phyloP scores from a whole-genome alignment of 1,284 basidiomycete genomes.

The Rhodofomes roseus region DNA sequence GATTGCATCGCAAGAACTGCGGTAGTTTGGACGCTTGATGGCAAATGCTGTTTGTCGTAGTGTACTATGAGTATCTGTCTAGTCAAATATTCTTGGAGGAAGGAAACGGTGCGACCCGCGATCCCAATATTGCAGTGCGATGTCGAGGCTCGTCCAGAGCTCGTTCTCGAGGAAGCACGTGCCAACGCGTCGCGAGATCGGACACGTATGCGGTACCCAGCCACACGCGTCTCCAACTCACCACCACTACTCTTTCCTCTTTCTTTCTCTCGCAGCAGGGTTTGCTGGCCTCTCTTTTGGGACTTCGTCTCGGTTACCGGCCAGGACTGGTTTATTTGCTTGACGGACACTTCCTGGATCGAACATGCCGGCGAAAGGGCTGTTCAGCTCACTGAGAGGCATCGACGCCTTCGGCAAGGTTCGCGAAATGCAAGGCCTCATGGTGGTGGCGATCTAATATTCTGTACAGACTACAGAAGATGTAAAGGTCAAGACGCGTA shows the following conservation, averaged over 20 bases:
- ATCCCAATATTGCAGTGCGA: too few species aligned
- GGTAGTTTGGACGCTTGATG: background rate
- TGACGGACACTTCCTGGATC: background rate
- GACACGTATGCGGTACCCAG: background rate
- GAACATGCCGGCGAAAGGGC: slow-evolving; percentile 58
- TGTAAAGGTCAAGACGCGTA: slow-evolving; percentile 95
- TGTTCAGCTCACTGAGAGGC: slow-evolving; percentile 73
- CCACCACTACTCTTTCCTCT: background rate
- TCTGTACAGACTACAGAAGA: slow-evolving; percentile 85
- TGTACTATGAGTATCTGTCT: background rate
- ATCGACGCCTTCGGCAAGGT: slow-evolving; percentile 99
- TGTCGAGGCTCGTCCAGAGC: too few species aligned
- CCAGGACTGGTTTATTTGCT: background rate
- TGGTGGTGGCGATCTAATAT: slow-evolving; percentile 11
- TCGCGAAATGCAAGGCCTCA: slow-evolving; percentile 9
- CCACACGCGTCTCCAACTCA: background rate
- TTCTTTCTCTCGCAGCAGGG: background rate
- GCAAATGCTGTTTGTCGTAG: background rate
- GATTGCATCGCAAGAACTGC: slow-evolving; percentile 30
- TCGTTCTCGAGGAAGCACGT: background rate
- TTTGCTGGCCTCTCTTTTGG: background rate
- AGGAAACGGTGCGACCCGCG: too few species aligned
- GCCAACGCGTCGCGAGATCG: background rate
- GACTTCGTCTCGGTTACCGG: background rate
- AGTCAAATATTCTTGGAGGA: background rate